phyloP scores from a whole-genome alignment of 164 flowering plant species.

The Echeveria elegans region DNA sequence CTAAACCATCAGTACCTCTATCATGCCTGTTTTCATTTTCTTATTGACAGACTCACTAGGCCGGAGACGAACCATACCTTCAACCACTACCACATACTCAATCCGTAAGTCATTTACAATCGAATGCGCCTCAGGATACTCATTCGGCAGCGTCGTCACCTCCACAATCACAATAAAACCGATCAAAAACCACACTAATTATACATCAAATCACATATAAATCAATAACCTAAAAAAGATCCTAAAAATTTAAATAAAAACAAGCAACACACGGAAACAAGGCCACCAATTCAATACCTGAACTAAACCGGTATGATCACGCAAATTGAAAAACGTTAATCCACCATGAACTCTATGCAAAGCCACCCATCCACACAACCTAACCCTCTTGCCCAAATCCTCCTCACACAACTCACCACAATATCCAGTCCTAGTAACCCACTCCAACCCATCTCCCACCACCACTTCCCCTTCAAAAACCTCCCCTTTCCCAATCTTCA shows the following conservation, averaged over 20 bases:
- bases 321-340: slow-evolving; percentile 73
- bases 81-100: slow-evolving; percentile 79
- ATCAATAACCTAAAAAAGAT: background rate
- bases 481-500: background rate
- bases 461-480: background rate
- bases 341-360: slow-evolving; percentile 88
- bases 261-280: background rate
- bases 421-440: slow-evolving; percentile 55
- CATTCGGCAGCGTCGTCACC: slow-evolving; percentile 76
- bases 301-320: slow-evolving; percentile 84
- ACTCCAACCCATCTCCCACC: slow-evolving; percentile 34
- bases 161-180: slow-evolving; percentile 13
- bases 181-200: too few relatives aligned
- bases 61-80: slow-evolving; percentile 69
- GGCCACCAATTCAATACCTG: slow-evolving; percentile 35
- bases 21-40: slow-evolving; percentile 78
- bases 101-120: slow-evolving; percentile 59
- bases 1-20: slow-evolving; percentile 46
- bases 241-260: background rate
- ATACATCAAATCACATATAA: background rate
- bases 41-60: slow-evolving; percentile 66
- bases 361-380: slow-evolving; percentile 95
- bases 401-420: slow-evolving; percentile 56
- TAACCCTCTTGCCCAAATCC: slow-evolving; percentile 69
- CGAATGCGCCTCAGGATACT: slow-evolving; percentile 73